These are phyloP conservation scores for Bipolaris zeicola DNA, from an alignment of 2,329 filamentous ascomycete species.

Conservation along the genomic window DNA sequence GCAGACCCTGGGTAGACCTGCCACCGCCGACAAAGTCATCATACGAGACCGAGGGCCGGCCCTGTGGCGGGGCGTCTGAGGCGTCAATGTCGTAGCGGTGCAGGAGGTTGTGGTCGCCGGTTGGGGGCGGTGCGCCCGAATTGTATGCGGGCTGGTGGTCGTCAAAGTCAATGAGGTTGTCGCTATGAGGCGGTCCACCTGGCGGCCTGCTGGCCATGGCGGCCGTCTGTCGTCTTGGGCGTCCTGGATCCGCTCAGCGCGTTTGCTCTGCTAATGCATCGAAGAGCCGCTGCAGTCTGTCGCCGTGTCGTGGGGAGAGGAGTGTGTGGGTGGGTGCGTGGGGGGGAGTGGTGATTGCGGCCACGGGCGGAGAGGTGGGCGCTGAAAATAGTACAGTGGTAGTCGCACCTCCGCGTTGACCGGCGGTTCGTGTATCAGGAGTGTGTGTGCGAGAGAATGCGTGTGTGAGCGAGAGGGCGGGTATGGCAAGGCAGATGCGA, in stretches of 20 bases:
- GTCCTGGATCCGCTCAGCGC: conserved; percentile 29
- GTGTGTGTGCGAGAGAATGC: not conserved
- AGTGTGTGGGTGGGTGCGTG: not conserved
- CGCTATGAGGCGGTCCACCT: conserved; percentile 54
- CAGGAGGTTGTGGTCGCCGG: conserved; percentile 80
- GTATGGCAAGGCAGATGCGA: not conserved
- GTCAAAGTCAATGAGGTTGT: conserved; percentile 75
- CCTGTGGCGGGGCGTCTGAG: conserved; percentile 64
- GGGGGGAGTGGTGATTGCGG: conserved; percentile 10
- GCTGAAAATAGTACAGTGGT: not conserved
- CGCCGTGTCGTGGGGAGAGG: not conserved
- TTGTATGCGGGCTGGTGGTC: conserved; percentile 74
- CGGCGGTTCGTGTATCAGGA: conserved; percentile 9
- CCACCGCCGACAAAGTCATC: conserved; percentile 87
- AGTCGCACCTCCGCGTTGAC: conserved; percentile 7
- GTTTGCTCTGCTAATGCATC: conserved; percentile 33
- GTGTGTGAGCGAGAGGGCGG: not conserved
- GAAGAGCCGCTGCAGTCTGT: conserved; percentile 13
- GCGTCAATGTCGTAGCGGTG: conserved; percentile 74
- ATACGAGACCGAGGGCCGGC: conserved; percentile 87
- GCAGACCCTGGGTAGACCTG: conserved; percentile 53
- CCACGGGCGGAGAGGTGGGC: conserved; percentile 12
- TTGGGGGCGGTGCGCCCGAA: conserved; percentile 75
- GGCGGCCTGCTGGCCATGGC: conserved; percentile 61
- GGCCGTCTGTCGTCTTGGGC: conserved; percentile 31